Conservation (phyloP, 192 early-diverging fungal species). For the Allomyces arbusculus region DNA sequence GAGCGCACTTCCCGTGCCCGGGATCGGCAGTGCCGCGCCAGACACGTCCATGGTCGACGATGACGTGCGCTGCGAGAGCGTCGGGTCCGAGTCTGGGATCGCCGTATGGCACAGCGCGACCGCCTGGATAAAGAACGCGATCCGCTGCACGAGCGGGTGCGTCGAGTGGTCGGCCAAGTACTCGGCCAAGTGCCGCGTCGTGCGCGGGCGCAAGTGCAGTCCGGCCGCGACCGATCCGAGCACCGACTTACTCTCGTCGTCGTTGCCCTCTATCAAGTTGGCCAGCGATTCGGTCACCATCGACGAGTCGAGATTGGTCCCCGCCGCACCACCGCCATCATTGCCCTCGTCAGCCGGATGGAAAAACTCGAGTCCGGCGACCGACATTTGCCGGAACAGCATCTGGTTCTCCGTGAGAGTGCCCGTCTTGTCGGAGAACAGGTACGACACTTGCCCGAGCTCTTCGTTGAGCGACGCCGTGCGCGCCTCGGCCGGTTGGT, state of each 20-base stretch:
- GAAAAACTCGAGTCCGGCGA: constrained; percentile 33
- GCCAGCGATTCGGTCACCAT: too few species aligned
- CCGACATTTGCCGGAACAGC: constrained; percentile 50
- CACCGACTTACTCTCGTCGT: too few species aligned
- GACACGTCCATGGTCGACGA: not conserved
- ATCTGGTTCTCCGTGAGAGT: constrained; percentile 75
- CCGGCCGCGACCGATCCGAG: too few species aligned
- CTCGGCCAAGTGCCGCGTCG: too few species aligned
- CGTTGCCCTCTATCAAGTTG: too few species aligned
- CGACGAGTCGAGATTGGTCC: too few species aligned
- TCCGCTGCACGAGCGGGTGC: too few species aligned
- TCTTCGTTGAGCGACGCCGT: constrained; percentile 75
- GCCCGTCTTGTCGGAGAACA: constrained; percentile 82
- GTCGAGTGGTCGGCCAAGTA: too few species aligned
- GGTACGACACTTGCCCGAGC: constrained; percentile 64
- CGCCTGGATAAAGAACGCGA: constrained; percentile 46
- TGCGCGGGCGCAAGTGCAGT: too few species aligned
- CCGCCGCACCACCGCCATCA: too few species aligned
- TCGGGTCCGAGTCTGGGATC: constrained; percentile 46
- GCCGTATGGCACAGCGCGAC: constrained; percentile 66
- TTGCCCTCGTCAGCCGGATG: constrained; percentile 28
- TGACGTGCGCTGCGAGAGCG: too few species aligned
- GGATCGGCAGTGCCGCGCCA: not conserved
- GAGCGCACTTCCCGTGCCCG: too few species aligned
- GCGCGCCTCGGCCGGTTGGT: constrained; percentile 52